Conservation (phyloP, 148 eudicot species). For the Amaranthus palmeri region DNA sequence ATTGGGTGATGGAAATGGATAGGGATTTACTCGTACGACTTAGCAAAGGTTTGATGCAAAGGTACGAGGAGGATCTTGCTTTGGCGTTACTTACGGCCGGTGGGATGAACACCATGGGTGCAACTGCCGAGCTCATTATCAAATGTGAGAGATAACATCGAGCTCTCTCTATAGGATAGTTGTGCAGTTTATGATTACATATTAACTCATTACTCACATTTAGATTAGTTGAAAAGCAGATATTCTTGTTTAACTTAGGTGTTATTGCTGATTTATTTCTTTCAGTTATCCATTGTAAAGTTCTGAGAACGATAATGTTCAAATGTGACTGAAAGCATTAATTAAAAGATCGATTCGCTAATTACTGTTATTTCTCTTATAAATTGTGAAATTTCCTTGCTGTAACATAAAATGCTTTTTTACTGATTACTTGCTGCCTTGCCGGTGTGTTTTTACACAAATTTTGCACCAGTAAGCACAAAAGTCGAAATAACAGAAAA, state of each 20-base stretch:
- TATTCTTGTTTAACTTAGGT: background rate
- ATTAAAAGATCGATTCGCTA: too few species aligned
- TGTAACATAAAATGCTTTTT: too few species aligned
- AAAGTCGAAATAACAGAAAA: too few species aligned
- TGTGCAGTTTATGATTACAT: slow-evolving; percentile 14
- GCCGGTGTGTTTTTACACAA: too few species aligned
- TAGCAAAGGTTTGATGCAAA: slow-evolving; percentile 51
- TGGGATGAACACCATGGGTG: slow-evolving; percentile 62
- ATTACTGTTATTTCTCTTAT: too few species aligned
- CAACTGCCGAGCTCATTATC: slow-evolving; percentile 62
- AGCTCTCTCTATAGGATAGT: slow-evolving; percentile 10
- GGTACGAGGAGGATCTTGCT: slow-evolving; percentile 66
- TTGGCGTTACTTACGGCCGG: slow-evolving; percentile 58
- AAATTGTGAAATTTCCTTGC: too few species aligned
- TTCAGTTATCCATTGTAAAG: background rate
- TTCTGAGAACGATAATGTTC: background rate
- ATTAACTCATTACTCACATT: background rate
- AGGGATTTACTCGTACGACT: slow-evolving; percentile 48
- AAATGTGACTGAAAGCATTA: too few species aligned
- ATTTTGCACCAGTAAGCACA: too few species aligned
- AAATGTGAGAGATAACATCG: slow-evolving; percentile 26
- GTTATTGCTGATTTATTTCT: background rate
- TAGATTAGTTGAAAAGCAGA: background rate
- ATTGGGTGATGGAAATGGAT: slow-evolving; percentile 66
- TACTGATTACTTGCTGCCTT: too few species aligned